Base-by-base conservation (phyloP, 2,329 filamentous ascomycete genomes). In the Monosporascus sp. region DNA sequence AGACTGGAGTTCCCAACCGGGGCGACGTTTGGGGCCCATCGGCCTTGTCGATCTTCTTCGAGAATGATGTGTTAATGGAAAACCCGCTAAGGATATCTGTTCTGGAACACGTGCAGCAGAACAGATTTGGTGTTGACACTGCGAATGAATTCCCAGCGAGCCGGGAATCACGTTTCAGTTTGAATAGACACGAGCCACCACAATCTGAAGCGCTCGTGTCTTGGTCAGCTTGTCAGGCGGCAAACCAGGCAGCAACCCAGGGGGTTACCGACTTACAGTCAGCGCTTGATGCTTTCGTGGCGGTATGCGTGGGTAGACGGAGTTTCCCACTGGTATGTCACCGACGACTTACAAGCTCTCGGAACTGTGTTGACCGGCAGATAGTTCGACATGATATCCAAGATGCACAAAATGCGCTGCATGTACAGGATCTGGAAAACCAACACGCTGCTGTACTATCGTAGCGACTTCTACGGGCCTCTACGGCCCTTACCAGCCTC, bases 371-470 rank as follows among this genome's bases (percentile, higher is more conserved):
- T 46, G 17, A 46, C 24, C 22, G 2, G 16, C 2, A 46, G 20
- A n/a, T 31, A 46, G 43, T n/a, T 27, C 22, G 43, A 46, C 9
- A 17, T 46, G 24, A 17, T 46, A 11, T 26, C 43, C 43, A 46
- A 46, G 17, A 27, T 27, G 43, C 43, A 46, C 14, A 46, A 14
- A 14, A 26, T 46, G 20, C 43, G 43, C 22, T 46, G 43, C 20
- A 46, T 46, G 43, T 46, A 46, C 20, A 46, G 43, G 26, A 46
- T 46, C 24, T 46, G 43, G 43, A 46, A 31, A 46, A 46, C n/a
- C 22, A 31, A 31, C n/a, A 43, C 22, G 43, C 26, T 27, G 24
- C 43, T 46, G 43, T 46, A 46, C 26, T 16, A 22, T 46, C 17
- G 16, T 19, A 27, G 22, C 17, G 43, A 26, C 22, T 27, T 19